Evolutionary conservation across 2,329 filamentous ascomycete genomes (phyloP).

Genomic region (Pestalotiopsis sp.): DNA sequence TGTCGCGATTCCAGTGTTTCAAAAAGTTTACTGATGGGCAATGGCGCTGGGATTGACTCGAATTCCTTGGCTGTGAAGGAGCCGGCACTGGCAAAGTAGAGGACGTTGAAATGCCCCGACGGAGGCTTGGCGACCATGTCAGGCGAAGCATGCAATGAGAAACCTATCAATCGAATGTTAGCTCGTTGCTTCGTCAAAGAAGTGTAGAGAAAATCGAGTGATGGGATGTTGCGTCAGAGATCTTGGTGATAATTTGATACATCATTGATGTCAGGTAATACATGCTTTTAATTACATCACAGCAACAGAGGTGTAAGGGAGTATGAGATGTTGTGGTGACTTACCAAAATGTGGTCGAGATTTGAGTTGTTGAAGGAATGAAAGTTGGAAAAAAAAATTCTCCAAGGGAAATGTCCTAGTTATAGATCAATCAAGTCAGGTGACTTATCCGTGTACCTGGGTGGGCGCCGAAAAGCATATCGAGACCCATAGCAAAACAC

Average conservation of each 20-base stretch:
- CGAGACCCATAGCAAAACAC: not conserved
- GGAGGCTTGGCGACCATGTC: constrained; percentile 46
- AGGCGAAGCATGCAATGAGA: not conserved
- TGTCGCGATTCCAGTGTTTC: constrained; percentile 69
- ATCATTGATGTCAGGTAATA: constrained; percentile 64
- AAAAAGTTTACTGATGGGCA: constrained; percentile 66
- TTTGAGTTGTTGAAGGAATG: constrained; percentile 7
- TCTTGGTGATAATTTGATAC: constrained; percentile 68
- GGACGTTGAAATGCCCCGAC: constrained; percentile 71
- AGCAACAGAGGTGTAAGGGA: constrained; percentile 21
- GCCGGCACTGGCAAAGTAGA: constrained; percentile 80
- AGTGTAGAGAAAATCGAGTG: constrained; percentile 12
- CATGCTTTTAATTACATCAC: constrained; percentile 60
- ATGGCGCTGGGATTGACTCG: constrained; percentile 68
- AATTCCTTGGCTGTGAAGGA: constrained; percentile 70
- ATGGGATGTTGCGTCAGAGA: constrained; percentile 58
- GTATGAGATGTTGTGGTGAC: constrained; percentile 11
- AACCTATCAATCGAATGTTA: constrained; percentile 3
- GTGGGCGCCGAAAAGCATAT: not conserved
- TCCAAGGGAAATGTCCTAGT: not conserved
- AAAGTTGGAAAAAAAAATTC: constrained; percentile 5
- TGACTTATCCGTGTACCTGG: constrained; percentile 7
- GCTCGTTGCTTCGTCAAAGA: constrained; percentile 4
- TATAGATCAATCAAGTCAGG: constrained; percentile 11
- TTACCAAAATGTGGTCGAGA: constrained; percentile 20